Evolutionary conservation across 176 grass and related monocot genomes (phyloP).

Genomic region (Chrysopogon serrulatus): DNA sequence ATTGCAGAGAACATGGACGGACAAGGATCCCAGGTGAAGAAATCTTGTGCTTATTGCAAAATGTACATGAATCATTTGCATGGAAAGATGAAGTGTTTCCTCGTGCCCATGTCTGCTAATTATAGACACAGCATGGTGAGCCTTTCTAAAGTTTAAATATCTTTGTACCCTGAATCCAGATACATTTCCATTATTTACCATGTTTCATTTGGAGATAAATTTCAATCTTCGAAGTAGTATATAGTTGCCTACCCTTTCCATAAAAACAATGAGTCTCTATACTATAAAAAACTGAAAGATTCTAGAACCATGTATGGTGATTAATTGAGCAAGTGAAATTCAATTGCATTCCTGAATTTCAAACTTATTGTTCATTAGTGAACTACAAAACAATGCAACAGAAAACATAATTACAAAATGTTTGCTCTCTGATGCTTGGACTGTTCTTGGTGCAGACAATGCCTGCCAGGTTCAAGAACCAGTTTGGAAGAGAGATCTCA

Average conservation of each 20-base stretch:
- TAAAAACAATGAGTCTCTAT: not conserved
- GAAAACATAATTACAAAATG: not conserved
- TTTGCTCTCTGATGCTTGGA: not conserved
- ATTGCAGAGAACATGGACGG: not conserved
- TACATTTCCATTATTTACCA: not conserved
- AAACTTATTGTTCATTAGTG: not conserved
- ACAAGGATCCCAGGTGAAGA: not conserved
- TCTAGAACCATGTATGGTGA: not conserved
- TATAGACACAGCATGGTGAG: not conserved
- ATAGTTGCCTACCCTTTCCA: not conserved
- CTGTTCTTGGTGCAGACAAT: conserved; percentile 28
- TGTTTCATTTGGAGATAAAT: not conserved
- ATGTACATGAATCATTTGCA: not conserved
- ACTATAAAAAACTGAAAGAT: not conserved
- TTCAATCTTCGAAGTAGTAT: not conserved
- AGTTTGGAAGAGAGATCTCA: conserved; percentile 19
- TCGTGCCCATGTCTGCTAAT: not conserved
- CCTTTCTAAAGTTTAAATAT: not conserved
- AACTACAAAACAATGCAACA: not conserved
- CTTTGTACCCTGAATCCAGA: not conserved
- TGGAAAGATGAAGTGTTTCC: not conserved
- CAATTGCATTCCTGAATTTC: not conserved
- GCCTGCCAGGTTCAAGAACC: conserved; percentile 30
- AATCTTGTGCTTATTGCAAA: not conserved
- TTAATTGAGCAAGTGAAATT: not conserved